Base-by-base conservation (phyloP, 345 rosid species). In the Sisymbrium irio region DNA sequence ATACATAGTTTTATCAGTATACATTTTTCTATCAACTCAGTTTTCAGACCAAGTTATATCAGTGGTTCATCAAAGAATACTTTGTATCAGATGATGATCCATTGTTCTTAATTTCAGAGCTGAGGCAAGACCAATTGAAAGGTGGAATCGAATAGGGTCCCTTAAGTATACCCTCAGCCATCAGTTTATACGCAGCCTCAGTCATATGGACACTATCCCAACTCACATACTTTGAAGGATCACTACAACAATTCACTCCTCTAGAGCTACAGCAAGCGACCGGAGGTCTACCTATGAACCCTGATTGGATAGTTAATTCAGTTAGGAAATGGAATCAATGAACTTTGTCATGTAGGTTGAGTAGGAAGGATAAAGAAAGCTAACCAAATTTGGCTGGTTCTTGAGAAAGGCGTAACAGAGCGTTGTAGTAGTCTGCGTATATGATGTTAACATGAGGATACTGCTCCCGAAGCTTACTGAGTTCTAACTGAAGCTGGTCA, bases 181-280 rank as follows among this genome's bases (percentile, higher is more conserved):
- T 49, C 40, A 5, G 22, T 65, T 7, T 65, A 33, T 77, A 64
- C 2, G 77, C 73, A 49, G 73, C 72, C 39, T 77, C 77, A 6
- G 80, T 77, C 40, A 77, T 17, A 60, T 82, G 88, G 11, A 82
- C 0, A 3, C 82, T 77, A 7, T 82, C 88, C 86, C 87, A 85
- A 6, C 61, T 74, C 20, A 80, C 69, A 68, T 62, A 65, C 28
- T 66, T 72, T 6, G 80, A 76, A 25, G 84, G 89, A 10, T 82
- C 75, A n/a, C 46, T 44, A 36, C 89, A 80, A 33, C 3, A 17
- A 7, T 14, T 69, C 1, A 56, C 54, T 6, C 36, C 44, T 32
- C 20, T 67, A 18, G 15, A 51, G 10, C 81, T 85, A 69, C 84
- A 78, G 8, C 88, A 84, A 53, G 78, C 82, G 8, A 6, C 9